phyloP scores from a whole-genome alignment of 805 yeast species.

The Candida boleticola region DNA sequence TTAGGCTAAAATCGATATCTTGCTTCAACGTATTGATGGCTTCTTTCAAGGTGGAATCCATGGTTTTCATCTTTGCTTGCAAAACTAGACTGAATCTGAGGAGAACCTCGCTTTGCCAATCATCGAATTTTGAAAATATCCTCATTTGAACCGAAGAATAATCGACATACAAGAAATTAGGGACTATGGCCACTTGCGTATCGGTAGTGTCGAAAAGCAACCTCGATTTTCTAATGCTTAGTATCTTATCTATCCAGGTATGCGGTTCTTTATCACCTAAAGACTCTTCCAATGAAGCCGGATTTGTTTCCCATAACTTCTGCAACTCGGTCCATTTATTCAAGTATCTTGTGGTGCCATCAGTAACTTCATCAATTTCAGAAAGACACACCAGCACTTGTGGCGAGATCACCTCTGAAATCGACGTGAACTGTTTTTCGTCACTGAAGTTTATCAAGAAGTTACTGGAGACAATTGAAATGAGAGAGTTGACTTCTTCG shows the following conservation, averaged over 20 bases:
- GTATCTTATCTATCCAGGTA: constrained; percentile 49
- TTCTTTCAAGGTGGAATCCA: constrained; percentile 28
- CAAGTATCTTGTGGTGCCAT: constrained; percentile 35
- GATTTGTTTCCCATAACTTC: constrained; percentile 51
- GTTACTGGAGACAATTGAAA: constrained; percentile 20
- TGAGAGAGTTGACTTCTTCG: constrained; percentile 12
- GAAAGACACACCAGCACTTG: not conserved
- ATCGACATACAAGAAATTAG: constrained; percentile 31
- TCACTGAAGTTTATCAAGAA: not conserved
- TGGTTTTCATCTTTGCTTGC: constrained; percentile 21
- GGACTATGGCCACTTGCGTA: not conserved
- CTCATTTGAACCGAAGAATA: constrained; percentile 54
- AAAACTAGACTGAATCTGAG: constrained; percentile 40
- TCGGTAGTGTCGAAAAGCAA: constrained; percentile 51
- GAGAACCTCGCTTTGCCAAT: constrained; percentile 52
- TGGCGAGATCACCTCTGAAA: constrained; percentile 5
- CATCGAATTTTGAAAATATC: constrained; percentile 52
- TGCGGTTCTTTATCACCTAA: constrained; percentile 18
- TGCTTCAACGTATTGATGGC: constrained; percentile 22
- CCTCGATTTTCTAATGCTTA: constrained; percentile 43
- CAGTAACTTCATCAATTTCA: constrained; percentile 29
- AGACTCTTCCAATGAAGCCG: constrained; percentile 26
- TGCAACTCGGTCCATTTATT: constrained; percentile 56
- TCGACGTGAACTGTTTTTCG: not conserved
- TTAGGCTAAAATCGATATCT: constrained; percentile 11